Evolutionary conservation across 75 land plant genomes (phyloP), one percentile per base, ranked within the genome.

Genomic region (Sequoiadendron giganteum): DNA sequence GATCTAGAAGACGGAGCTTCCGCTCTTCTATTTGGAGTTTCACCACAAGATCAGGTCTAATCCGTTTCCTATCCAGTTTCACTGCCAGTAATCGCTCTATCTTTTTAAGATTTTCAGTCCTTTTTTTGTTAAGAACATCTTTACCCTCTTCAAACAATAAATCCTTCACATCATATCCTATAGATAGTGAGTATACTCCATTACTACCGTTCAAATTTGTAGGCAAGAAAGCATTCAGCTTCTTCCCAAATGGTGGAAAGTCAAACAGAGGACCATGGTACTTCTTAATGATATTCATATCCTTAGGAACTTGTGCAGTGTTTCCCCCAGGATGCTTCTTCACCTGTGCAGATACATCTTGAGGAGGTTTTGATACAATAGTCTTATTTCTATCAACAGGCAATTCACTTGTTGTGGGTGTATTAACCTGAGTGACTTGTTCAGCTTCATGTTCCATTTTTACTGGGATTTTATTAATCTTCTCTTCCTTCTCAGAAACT

Each of bases 181-280:
- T 77, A 14, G 91, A 87, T 84, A 96, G 88, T 54, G 93, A 88
- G 13, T 43, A 79, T 40, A 88, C 91, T 86, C 93, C 88, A 87
- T 90, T 92, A 77, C 86, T 90, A 84, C 85, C 88, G 72, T 87
- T 93, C 81, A 83, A 85, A 83, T 87, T 87, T 42, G 90, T 70
- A 40, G 94, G 92, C 34, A 93, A 92, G 86, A 90, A 49, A 9
- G 97, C 87, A 85, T 97, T 99, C 87, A 92, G 89, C 86, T 95
- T 97, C 92, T 92, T 91, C 13, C 94, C 93, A 85, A 97, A 94
- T 45, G 88, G 93, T 38, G 99, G 99, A 45, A 97, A 95, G 89
- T 98, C 99, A 91, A 97, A 98, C 1, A 98, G 89, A 15, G 99
- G 99, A 38, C 99, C 99, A 88, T 94, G 91, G 86, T 97, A 97